Evolutionary conservation across 1,284 basidiomycete species (phyloP), one percentile per base, ranked within the genome.

Genomic region (Melanopsichium pennsylvanicum): DNA sequence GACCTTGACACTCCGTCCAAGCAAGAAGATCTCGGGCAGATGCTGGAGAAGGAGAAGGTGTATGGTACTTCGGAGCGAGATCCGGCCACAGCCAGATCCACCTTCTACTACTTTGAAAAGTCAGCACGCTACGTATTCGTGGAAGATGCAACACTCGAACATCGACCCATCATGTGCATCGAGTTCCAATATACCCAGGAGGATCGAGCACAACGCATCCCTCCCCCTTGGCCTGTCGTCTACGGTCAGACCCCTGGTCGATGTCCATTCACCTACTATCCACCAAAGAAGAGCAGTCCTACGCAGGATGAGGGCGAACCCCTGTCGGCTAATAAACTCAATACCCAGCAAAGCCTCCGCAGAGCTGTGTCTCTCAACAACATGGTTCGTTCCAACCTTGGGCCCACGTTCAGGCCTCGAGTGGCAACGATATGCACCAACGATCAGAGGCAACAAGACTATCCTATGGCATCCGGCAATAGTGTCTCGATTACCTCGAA

Each of bases 11-110:
- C 54, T 4, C 49, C 60, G 10, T 39, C 34, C 18, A 69, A 62
- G 45, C 73, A 69, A 37, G n/a, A n/a, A n/a, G 66, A 72, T 33
- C 81, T 86, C 18, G 84, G 83, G 3, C 81, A 84, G 38, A 86
- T 98, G 33, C 86, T 99, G 37, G 88, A 91, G 67, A 89, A 90
- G 25, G 96, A 99, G 81, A 88, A 88, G 68, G 83, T 93, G 33
- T 88, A 93, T 72, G 96, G 96, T 38, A 90, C 89, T 1, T 89
- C 83, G 1, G 96, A 99, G 83, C 89, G 94, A 33, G 96, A 98
- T 82, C 88, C 92, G 1, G 88, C 87, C 11, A 90, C 94, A 46
- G 90, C 88, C 54, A 87, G 93, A 39, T 87, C 90, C 59, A 92
- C 95, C 82, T 93, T 88, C 78, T 87, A 87, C 67, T 99, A 98